Conservation (phyloP, 208 protist genomes). For the Vickermania ingenoplastis region DNA sequence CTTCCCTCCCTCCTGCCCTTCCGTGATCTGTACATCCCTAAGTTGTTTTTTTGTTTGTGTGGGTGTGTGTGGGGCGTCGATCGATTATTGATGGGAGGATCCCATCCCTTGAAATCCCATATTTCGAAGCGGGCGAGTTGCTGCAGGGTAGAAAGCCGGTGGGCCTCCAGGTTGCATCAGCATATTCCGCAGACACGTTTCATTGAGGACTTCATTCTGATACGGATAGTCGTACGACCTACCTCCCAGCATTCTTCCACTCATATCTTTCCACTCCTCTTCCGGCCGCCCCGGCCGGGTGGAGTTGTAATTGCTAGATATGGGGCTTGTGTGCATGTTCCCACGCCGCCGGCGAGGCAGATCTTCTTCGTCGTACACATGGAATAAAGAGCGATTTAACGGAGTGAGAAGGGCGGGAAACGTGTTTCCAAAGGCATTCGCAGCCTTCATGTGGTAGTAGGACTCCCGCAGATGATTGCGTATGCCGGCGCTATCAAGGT, state of each 20-base stretch:
- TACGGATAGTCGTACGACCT: neutral
- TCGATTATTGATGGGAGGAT: too few species aligned
- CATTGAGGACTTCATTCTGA: neutral
- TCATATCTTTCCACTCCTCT: neutral
- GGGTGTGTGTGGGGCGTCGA: too few species aligned
- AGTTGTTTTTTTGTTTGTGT: too few species aligned
- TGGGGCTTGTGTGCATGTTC: neutral
- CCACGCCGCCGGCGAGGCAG: neutral
- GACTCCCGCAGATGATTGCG: slow-evolving; percentile 15
- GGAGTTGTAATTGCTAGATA: neutral
- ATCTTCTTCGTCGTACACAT: slow-evolving; percentile 3
- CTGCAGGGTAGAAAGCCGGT: neutral
- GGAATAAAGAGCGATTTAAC: slow-evolving; percentile 8
- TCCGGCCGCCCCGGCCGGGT: neutral
- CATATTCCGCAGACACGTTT: neutral
- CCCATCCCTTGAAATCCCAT: too few species aligned
- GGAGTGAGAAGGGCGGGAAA: slow-evolving; percentile 28
- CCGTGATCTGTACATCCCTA: too few species aligned
- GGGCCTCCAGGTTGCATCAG: neutral
- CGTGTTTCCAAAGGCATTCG: slow-evolving; percentile 7
- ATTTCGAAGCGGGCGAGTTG: neutral
- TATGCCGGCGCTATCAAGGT: neutral
- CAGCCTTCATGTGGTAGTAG: slow-evolving; percentile 17
- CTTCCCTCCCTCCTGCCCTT: too few species aligned
- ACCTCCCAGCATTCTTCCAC: neutral